Base-by-base conservation (phyloP, 805 yeast species). In the Candida gorgasii region DNA sequence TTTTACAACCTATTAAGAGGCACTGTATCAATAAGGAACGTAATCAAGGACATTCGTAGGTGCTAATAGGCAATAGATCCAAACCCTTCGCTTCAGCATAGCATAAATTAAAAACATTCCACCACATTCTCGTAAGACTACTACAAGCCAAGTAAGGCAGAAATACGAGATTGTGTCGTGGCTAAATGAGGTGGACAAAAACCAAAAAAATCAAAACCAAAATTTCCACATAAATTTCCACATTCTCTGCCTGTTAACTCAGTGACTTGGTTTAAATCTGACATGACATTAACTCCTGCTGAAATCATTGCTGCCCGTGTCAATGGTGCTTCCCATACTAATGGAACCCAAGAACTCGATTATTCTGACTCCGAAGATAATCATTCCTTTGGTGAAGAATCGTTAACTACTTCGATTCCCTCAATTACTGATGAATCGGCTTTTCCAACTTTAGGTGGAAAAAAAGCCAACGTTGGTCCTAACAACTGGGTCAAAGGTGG, bases 401-500 rank as follows among this genome's bases (percentile, higher is more conserved):
- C 57, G 4, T 44, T 51, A 19, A 43, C 52, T 14, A 46, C 47
- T 27, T 47, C 56, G 7, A 57, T 66, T 23, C 72, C 73, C 32
- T 65, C 78, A 18, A 66, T 78, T 46, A 50, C 69, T 39, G 80
- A 76, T 54, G 82, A 76, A 52, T 57, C 72, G 22, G 82, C 83
- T 11, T 80, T 82, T 62, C 92, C 92, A 6, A 73, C 84, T 19
- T 70, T 84, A 52, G 86, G 86, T 26, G 78, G 78, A 35, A 62
- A 36, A 35, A 52, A 30, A 37, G 55, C 22, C 29, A 65, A 34
- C 52, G 69, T 20, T 52, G 9, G 27, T 16, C 40, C 41, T 14
- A 60, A 53, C 50, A 67, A 61, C 53, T 77, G 73, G 76, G 77
- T 69, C 44, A 73, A 64, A 8, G 56, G 45, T 39, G 51, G 57